Conservation (phyloP, 1,139 yeast species). For the Magnusiomyces tetraspermus region DNA sequence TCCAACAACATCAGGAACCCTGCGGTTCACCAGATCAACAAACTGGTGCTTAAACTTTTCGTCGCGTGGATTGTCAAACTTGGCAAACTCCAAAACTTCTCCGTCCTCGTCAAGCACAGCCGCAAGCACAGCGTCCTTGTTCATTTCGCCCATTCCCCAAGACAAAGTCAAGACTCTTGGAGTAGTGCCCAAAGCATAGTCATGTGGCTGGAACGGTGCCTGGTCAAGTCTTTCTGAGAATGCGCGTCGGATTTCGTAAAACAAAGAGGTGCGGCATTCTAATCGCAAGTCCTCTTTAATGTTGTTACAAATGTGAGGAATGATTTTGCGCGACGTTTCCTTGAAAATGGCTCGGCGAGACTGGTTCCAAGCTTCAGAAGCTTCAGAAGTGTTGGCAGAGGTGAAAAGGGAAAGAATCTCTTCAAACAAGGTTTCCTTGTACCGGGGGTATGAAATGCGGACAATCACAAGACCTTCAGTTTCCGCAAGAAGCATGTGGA, state of each 20-base stretch:
- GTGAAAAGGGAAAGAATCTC: constrained; percentile 51
- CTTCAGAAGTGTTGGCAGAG: constrained; percentile 76
- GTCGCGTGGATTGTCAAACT: constrained; percentile 63
- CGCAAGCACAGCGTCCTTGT: constrained; percentile 80
- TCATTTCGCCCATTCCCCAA: constrained; percentile 75
- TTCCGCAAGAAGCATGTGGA: constrained; percentile 91
- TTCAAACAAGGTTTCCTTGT: constrained; percentile 39
- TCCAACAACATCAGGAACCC: constrained; percentile 79
- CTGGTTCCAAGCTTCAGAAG: constrained; percentile 73
- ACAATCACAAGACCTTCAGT: constrained; percentile 45
- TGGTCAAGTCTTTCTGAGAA: constrained; percentile 73
- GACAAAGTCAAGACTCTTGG: constrained; percentile 79
- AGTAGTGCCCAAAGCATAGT: constrained; percentile 66
- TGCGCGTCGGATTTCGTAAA: constrained; percentile 56
- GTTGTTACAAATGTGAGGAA: constrained; percentile 59
- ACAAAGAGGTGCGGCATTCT: constrained; percentile 64
- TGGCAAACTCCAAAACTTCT: constrained; percentile 62
- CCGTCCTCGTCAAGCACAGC: constrained; percentile 73
- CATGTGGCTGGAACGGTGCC: constrained; percentile 82
- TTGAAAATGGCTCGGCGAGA: constrained; percentile 61
- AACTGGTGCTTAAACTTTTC: constrained; percentile 52
- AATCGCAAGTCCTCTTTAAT: constrained; percentile 78
- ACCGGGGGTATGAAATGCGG: constrained; percentile 35
- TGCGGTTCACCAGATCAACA: constrained; percentile 42
- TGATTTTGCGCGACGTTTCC: constrained; percentile 57